These are phyloP conservation scores for Serendipita sp. DNA, from an alignment of 768 basidiomycete species.

Conservation along the genomic window DNA sequence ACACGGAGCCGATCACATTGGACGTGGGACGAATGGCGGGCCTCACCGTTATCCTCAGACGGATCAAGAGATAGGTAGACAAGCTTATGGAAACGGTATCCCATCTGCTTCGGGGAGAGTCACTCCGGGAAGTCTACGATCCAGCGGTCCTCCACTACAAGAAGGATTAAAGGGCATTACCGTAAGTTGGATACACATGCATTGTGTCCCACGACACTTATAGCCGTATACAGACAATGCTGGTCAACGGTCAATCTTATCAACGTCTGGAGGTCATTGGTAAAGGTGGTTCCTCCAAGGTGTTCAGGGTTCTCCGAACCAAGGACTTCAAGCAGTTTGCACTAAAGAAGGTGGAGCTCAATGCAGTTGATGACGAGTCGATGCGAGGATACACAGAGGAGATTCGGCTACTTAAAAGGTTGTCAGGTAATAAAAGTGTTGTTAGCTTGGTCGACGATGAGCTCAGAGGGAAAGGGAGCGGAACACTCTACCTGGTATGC, in stretches of 20 bases:
- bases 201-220: background rate
- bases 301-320: constrained; percentile 75
- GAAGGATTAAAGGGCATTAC: background rate
- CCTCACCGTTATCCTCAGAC: background rate
- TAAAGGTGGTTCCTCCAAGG: constrained; percentile 88
- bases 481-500: constrained; percentile 47
- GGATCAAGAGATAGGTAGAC: background rate
- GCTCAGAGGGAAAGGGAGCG: constrained; percentile 55
- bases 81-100: background rate
- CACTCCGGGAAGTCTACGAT: background rate
- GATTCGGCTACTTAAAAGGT: constrained; percentile 79
- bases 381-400: constrained; percentile 93
- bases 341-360: constrained; percentile 82
- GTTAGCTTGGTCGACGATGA: constrained; percentile 87
- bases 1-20: background rate
- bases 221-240: background rate
- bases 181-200: background rate
- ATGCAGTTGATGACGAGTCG: constrained; percentile 77
- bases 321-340: constrained; percentile 64
- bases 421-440: constrained; percentile 86
- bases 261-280: constrained; percentile 80
- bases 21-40: background rate
- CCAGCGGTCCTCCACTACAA: background rate
- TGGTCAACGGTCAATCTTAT: constrained; percentile 71
- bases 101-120: background rate